phyloP scores from a whole-genome alignment of 1,284 basidiomycete genomes.

The Sanghuangporus sanghuang region DNA sequence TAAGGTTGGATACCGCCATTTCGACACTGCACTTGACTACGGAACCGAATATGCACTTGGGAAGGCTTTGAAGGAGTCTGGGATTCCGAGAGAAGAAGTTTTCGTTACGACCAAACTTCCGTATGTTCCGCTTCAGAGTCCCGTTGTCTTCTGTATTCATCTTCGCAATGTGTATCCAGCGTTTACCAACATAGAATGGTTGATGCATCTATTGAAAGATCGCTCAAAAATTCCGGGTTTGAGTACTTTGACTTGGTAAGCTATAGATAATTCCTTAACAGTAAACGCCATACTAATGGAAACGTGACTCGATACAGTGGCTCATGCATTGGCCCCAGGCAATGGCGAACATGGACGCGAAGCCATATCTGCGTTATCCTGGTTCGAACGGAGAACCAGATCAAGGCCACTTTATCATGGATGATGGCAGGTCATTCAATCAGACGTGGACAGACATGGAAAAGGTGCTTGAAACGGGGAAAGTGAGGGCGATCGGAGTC shows the following conservation, averaged over 20 bases:
- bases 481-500: constrained; percentile 42
- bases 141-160: neutral
- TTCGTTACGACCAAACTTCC: constrained; percentile 39
- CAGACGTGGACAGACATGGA: constrained; percentile 53
- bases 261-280: neutral
- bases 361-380: constrained; percentile 9
- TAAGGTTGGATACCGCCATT: constrained; percentile 24
- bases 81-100: constrained; percentile 32
- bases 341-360: constrained; percentile 16
- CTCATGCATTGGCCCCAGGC: constrained; percentile 23
- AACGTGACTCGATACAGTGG: constrained; percentile 13
- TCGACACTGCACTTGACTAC: constrained; percentile 24
- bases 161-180: constrained; percentile 7
- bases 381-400: constrained; percentile 20
- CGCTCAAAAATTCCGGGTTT: constrained; percentile 18
- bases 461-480: constrained; percentile 35
- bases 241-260: constrained; percentile 22
- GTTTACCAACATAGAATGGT: constrained; percentile 20
- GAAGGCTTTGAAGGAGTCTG: constrained; percentile 32
- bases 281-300: neutral
- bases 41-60: constrained; percentile 35
- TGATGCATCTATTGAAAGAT: constrained; percentile 19
- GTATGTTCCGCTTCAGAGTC: constrained; percentile 21
- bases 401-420: constrained; percentile 28
- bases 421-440: constrained; percentile 36